Evolutionary conservation across 805 yeast species (phyloP), one percentile per base, ranked within the genome.

Genomic region (Candida corydali): DNA sequence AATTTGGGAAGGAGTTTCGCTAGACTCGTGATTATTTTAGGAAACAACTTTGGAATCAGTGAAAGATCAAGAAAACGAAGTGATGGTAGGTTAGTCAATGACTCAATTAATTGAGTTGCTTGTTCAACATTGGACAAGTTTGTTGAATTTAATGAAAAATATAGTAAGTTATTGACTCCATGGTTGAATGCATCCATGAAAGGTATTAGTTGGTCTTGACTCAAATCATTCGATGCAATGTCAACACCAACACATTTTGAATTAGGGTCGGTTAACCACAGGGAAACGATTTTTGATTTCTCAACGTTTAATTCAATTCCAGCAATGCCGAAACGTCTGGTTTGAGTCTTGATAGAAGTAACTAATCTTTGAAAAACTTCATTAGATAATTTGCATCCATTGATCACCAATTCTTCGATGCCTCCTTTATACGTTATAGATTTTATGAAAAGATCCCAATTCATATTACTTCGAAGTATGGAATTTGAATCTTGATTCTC

Each of bases 191-290:
- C 65, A 4, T 65, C 53, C 16, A 67, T 70, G 37, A 75, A 65
- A 1, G 76, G 76, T n/a, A 41, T 36, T 34, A 76, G 52, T 46
- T 69, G 71, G 2, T 74, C 75, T 3, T 60, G 46, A 23, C 70
- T 65, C 37, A 76, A 52, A 48, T 74, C 76, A 49, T 76, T 76
- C 47, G 69, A 73, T 1, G 76, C 81, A 30, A 76, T 58, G 52
- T 76, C 82, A 14, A 76, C 65, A 1, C 82, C 82, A 29, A 65
- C 59, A 51, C 80, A 75, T 17, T 67, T 70, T 12, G 72, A 65
- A 8, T 52, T 44, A 8, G 65, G 64, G 22, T 54, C 51, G 7
- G 67, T 57, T 22, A 76, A 62, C 81, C 81, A 76, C 25, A 63
- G 52, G 6, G 75, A 65, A 28, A 76, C 55, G 12, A 64, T 49